Base-by-base conservation (phyloP, 306 rosid species). In the Acacia melanoxylon region DNA sequence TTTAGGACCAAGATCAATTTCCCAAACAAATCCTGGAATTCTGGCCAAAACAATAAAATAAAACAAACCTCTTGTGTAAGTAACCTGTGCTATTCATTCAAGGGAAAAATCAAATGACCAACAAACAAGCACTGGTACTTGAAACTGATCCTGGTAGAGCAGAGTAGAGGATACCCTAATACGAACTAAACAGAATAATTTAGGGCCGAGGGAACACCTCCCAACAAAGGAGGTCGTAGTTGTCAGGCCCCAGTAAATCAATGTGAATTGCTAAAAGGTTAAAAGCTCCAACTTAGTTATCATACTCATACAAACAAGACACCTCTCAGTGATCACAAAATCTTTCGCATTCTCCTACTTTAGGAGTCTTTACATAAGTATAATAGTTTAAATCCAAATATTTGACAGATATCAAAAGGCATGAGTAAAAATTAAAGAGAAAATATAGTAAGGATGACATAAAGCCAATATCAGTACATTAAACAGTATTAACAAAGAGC, bases 401-500 rank as follows among this genome's bases (percentile, higher is more conserved):
- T 59, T 20, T 31, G 41, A 19, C 52, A 25, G 58, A 27, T 51
- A 29, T 54, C n/a, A 51, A n/a, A 48, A 72, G 46, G 52, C 40
- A 37, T 62, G 62, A 80, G 65, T 61, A 49, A 46, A 82, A 66
- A 78, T 68, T 13, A 3, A 17, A 68, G 65, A 35, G 27, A 77
- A 13, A 63, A 78, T 31, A 82, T 24, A 56, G 83, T 27, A 78
- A 84, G 68, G 63, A 70, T 56, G 72, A 86, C 61, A 78, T 77
- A 71, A 80, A 86, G 86, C 70, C 77, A 86, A 82, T 75, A 63
- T 44, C 41, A 74, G 78, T 51, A 80, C 80, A 87, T 42, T 22
- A 68, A n/a, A 77, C 82, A 74, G 85, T 87, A 86, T 76, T 78
- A 83, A 88, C 93, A 89, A 72, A 68, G 59, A 82, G 86, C 87